phyloP scores from a whole-genome alignment of 108 stramenopile species.

The Skeletonema grethae region DNA sequence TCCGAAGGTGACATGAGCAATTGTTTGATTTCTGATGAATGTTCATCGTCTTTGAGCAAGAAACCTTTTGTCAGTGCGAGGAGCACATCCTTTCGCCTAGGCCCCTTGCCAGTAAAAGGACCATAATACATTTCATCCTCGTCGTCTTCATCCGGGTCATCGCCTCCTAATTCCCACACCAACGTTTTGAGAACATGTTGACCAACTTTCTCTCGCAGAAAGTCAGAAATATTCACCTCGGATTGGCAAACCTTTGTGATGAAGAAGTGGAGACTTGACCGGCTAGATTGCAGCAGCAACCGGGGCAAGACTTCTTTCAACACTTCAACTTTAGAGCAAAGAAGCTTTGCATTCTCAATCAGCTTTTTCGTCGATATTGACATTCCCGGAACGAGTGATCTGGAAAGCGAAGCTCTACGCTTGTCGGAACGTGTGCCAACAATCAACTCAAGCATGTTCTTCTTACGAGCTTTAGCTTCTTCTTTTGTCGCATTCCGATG shows the following conservation, averaged over 20 bases:
- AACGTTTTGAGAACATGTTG: constrained; percentile 60
- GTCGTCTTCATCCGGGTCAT: constrained; percentile 42
- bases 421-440: constrained; percentile 25
- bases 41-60: constrained; percentile 22
- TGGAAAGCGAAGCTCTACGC: constrained; percentile 13
- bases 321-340: constrained; percentile 56
- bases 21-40: constrained; percentile 16
- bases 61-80: constrained; percentile 43
- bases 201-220: constrained; percentile 48
- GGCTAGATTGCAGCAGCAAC: constrained; percentile 52
- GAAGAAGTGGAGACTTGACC: constrained; percentile 59
- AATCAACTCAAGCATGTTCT: constrained; percentile 24
- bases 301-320: constrained; percentile 63
- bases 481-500: constrained; percentile 24
- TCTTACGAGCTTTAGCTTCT: constrained; percentile 28
- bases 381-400: constrained; percentile 45
- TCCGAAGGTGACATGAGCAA: constrained; percentile 23
- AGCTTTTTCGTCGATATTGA: constrained; percentile 46
- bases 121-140: constrained; percentile 43
- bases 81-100: constrained; percentile 32
- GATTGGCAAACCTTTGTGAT: constrained; percentile 50
- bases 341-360: constrained; percentile 49
- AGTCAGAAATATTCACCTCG: constrained; percentile 39
- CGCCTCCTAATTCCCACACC: constrained; percentile 66
- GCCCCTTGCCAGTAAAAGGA: constrained; percentile 1